A percentile compares a stretch with the other conserved stretches of the same genome.
Evolutionary conservation across 768 basidiomycete species (phyloP).

Genomic region (Kockovaella imperatae): DNA sequence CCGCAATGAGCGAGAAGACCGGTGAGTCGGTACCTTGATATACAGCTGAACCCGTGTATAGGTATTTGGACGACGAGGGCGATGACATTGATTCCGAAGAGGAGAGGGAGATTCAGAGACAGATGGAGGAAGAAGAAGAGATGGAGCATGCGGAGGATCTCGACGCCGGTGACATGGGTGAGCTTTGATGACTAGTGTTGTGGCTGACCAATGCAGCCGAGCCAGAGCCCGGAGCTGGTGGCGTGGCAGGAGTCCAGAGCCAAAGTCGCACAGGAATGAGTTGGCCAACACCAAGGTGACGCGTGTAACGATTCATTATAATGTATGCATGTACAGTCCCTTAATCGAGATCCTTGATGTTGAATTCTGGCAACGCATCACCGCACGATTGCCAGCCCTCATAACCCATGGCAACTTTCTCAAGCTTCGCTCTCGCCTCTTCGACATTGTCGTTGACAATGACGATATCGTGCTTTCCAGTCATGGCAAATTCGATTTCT

Average conservation of each 20-base stretch:
- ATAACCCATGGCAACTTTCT: slow-evolving; percentile 67
- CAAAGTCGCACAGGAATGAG: slow-evolving; percentile 2
- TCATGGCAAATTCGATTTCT: slow-evolving; percentile 77
- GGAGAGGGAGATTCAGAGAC: slow-evolving; percentile 27
- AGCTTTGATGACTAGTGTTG: slow-evolving; percentile 9
- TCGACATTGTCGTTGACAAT: slow-evolving; percentile 88
- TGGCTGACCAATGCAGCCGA: slow-evolving; percentile 1
- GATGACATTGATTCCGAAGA: slow-evolving; percentile 28
- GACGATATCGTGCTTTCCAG: slow-evolving; percentile 69
- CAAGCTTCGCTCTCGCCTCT: slow-evolving; percentile 69
- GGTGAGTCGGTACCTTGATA: slow-evolving; percentile 14
- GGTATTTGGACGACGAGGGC: slow-evolving; percentile 30
- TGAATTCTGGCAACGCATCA: slow-evolving; percentile 57
- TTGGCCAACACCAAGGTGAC: slow-evolving; percentile 4
- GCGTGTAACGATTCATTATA: not conserved
- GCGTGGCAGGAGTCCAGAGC: not conserved
- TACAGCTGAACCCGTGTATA: slow-evolving; percentile 1
- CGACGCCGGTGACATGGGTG: slow-evolving; percentile 28
- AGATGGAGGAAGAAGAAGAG: slow-evolving; percentile 35
- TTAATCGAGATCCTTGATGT: slow-evolving; percentile 27
- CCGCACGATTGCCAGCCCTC: slow-evolving; percentile 55
- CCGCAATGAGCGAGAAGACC: slow-evolving; percentile 40
- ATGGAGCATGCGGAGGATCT: slow-evolving; percentile 24
- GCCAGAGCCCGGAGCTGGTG: slow-evolving; percentile 1
- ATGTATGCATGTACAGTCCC: not conserved